phyloP scores from a whole-genome alignment of 495 filamentous ascomycete genomes.

The Penicillium subrubescens region DNA sequence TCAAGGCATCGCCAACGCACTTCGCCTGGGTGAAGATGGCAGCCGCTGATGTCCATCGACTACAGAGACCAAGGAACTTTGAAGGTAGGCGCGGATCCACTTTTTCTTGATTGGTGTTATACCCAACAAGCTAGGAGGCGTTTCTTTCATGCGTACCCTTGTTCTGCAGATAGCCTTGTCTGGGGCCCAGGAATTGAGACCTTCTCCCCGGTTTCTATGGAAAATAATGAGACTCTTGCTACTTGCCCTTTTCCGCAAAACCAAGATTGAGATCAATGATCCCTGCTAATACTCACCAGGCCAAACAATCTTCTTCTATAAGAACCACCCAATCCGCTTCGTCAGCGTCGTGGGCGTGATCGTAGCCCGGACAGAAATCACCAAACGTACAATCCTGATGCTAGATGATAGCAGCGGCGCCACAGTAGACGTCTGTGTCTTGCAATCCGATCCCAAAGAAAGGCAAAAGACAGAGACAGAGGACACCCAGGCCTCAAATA shows the following conservation, averaged over 20 bases:
- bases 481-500: background rate
- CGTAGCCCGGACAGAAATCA: slow-evolving; percentile 70
- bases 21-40: slow-evolving; percentile 81
- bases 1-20: slow-evolving; percentile 79
- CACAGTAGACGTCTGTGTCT: slow-evolving; percentile 62
- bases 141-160: background rate
- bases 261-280: background rate
- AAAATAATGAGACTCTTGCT: background rate
- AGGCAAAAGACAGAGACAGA: slow-evolving; percentile 9
- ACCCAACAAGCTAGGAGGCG: background rate
- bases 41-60: slow-evolving; percentile 63
- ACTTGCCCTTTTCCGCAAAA: background rate
- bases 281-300: slow-evolving; percentile 41
- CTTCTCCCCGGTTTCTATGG: background rate
- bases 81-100: slow-evolving; percentile 54
- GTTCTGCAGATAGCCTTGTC: background rate
- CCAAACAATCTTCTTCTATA: slow-evolving; percentile 73
- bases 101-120: background rate
- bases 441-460: slow-evolving; percentile 20
- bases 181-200: background rate
- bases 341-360: slow-evolving; percentile 74
- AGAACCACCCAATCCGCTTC: slow-evolving; percentile 90
- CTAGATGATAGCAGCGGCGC: slow-evolving; percentile 87
- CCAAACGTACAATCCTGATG: slow-evolving; percentile 61
- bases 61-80: slow-evolving; percentile 62